Conservation (phyloP, 306 rosid species). For the Lathyrus sativus region DNA sequence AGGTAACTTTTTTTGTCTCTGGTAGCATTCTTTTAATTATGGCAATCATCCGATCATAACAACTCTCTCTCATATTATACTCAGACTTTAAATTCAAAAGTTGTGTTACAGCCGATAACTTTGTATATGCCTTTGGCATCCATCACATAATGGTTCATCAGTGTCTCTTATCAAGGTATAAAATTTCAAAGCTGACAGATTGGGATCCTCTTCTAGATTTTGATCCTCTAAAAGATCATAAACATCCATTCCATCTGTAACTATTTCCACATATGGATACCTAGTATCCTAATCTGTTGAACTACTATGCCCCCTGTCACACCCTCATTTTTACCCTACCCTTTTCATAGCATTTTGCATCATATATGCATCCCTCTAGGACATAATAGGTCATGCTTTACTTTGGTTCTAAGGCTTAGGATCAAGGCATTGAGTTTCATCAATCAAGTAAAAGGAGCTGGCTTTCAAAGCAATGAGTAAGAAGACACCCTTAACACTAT, state of each 20-base stretch:
- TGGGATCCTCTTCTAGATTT: neutral
- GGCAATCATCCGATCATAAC: neutral
- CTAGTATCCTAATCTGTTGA: neutral
- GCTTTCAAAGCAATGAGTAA: no score
- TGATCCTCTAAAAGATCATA: neutral
- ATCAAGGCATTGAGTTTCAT: no score
- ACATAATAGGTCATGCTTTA: no score
- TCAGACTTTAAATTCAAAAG: slow-evolving; percentile 1
- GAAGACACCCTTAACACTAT: no score
- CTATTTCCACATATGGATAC: neutral
- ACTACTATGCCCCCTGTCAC: neutral
- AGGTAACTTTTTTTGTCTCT: neutral
- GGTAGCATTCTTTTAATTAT: slow-evolving; percentile 11
- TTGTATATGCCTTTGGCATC: neutral
- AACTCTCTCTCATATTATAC: no score
- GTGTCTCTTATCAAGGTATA: neutral
- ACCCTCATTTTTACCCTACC: no score
- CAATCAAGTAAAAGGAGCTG: no score
- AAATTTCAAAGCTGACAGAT: neutral
- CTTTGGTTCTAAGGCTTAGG: no score
- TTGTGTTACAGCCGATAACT: neutral
- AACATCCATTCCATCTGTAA: neutral
- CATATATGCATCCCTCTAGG: no score
- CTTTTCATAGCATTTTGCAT: no score
- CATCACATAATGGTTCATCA: slow-evolving; percentile 1